Evolutionary conservation across 208 protist genomes (phyloP), one percentile per base, ranked within the genome.

Genomic region (Phytomonas sp.): DNA sequence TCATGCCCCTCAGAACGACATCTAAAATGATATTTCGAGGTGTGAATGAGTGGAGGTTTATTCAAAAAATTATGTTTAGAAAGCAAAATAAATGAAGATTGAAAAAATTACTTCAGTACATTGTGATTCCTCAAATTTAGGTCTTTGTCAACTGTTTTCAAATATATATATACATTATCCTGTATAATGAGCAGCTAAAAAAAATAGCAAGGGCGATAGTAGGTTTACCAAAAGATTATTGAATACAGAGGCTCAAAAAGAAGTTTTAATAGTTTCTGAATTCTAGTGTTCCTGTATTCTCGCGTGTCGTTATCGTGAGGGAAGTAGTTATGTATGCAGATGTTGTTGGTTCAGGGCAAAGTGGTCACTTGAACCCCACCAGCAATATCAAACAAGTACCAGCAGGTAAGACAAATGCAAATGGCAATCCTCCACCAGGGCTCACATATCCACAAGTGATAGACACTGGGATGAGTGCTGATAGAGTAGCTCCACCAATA

Each of bases 91-190:
- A 49, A 49, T 49, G 40, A 49, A 49, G 19, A 49, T 49, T 4
- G 40, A 23, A 12, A 49, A 49, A 49, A 49, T 49, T 16, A 49
- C 40, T 49, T 49, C 12, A 23, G 3, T 49, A 23, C 14, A 49
- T 49, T 49, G 40, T 4, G 6, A 19, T 19, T 49, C 40, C 40
- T 49, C 40, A 49, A 49, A 49, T 49, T 49, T 49, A 49, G 14
- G 40, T 49, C 40, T 19, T 49, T 49, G 52, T 59, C 32, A 69
- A 60, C 59, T 67, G 29, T 67, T 33, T 67, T 40, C 14, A 26
- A 40, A 69, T 40, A 63, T 70, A 37, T 56, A 68, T 63, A 32
- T 45, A 30, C 45, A 49, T 16, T 12, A 49, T 19, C 19, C 12
- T 23, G 6, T 23, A 49, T 49, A 19, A 49, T 49, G 40, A 19